Evolutionary conservation across 2,329 filamentous ascomycete genomes (phyloP).

Genomic region (Colletotrichum destructivum): DNA sequence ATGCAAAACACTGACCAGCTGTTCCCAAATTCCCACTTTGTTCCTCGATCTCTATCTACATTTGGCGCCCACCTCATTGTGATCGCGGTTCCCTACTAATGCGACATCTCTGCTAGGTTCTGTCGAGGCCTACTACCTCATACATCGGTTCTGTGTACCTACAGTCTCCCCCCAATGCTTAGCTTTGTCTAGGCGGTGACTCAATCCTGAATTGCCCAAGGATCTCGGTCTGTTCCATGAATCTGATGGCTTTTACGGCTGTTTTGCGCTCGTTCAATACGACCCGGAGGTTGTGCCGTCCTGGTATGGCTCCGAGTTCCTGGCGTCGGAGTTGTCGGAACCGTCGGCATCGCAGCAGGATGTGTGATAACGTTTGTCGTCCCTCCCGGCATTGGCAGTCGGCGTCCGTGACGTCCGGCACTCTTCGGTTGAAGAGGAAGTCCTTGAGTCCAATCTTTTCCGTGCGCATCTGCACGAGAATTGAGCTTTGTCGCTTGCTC

Average conservation of each 20-base stretch:
- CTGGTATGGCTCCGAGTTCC: constrained; percentile 24
- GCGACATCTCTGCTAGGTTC: neutral
- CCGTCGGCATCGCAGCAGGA: constrained; percentile 27
- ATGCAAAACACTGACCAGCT: constrained; percentile 22
- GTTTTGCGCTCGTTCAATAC: no score
- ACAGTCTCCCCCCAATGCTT: constrained; percentile 24
- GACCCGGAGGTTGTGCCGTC: constrained; percentile 32
- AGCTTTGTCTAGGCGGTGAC: constrained; percentile 13
- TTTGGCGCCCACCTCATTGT: no score
- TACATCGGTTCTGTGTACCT: constrained; percentile 13
- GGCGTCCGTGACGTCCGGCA: constrained; percentile 24
- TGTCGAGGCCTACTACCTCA: constrained; percentile 1
- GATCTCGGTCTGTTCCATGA: constrained; percentile 37
- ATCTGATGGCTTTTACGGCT: constrained; percentile 39
- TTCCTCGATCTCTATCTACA: neutral
- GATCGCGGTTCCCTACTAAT: no score
- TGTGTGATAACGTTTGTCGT: constrained; percentile 36
- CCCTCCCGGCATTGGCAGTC: constrained; percentile 35
- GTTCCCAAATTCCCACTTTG: constrained; percentile 17
- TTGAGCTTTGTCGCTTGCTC: neutral
- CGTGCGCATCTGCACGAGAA: constrained; percentile 21
- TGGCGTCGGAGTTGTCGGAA: constrained; percentile 19
- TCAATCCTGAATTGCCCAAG: constrained; percentile 28
- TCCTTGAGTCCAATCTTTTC: constrained; percentile 34
- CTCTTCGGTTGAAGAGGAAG: constrained; percentile 41